Evolutionary conservation across 176 grass and related monocot species (phyloP), one percentile per base, ranked within the genome.

Genomic region (Bonia amplexicaulis): DNA sequence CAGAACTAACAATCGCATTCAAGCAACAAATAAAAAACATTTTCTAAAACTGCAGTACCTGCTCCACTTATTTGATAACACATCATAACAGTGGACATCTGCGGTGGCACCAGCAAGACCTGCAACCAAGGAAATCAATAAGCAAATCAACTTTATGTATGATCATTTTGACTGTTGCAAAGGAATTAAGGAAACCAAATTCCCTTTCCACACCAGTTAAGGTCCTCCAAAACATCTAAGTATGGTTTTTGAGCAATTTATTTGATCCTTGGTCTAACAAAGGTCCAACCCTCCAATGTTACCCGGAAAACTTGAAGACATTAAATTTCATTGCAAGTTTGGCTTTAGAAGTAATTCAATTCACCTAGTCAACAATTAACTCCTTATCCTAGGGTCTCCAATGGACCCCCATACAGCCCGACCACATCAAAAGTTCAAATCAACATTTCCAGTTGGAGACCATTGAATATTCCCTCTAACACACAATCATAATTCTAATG

Each of bases 81-180:
- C 90, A 55, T 99, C 96, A 2, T 99, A 99, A 86, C 90, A 99
- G 69, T 99, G 96, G 58, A 99, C 90, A 78, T 99, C 96, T 33
- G 91, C 89, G 1, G 93, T 96, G 17, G 96, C 96, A 85, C 96
- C 96, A 55, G 96, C 96, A 80, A 98, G 90, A 85, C 96, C 96
- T 98, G 78, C 26, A 83, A 91, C 25, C 63, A 71, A 87, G 53
- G 22, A 94, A 6, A 89, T 74, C 60, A 20, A 79, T 58, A 84
- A 48, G 44, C 26, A 49, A 73, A 79, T 42, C n/a, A 83, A 73
- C 4, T 20, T 47, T 42, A 52, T 72, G 55, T 7, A 13, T 39
- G 6, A 15, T 35, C 37, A 69, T 66, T 1, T 35, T 23, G 23
- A 80, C 40, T 51, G 44, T 7, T 45, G 25, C 41, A 52, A 72